phyloP scores from a whole-genome alignment of 345 rosid species.

The Gossypium turneri region DNA sequence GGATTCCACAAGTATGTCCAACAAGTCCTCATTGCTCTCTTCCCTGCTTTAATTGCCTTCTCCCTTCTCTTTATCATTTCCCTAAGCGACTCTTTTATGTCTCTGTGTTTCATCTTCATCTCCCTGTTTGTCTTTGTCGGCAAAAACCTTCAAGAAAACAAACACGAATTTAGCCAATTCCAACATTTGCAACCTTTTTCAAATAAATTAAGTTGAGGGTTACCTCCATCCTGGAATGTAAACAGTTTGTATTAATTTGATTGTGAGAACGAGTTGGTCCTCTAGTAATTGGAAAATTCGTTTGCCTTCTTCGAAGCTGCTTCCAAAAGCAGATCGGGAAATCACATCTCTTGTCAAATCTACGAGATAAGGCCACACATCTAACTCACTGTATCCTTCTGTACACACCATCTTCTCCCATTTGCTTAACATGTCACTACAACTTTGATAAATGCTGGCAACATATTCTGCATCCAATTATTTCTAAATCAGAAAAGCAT shows the following conservation, averaged over 20 bases:
- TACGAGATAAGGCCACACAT: conserved; percentile 36
- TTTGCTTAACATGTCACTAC: conserved; percentile 24
- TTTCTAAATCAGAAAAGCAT: background rate
- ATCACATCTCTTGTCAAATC: conserved; percentile 40
- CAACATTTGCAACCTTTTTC: background rate
- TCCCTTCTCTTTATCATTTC: conserved; percentile 24
- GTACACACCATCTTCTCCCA: conserved; percentile 25
- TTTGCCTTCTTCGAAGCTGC: conserved; percentile 42
- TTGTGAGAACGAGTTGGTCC: conserved; percentile 10
- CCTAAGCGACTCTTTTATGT: conserved; percentile 15
- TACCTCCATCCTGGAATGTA: conserved; percentile 51
- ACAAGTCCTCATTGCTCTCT: conserved; percentile 21
- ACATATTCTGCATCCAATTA: conserved; percentile 22
- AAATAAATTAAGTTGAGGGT: too few species aligned
- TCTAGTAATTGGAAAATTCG: conserved; percentile 34
- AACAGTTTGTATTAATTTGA: conserved; percentile 2
- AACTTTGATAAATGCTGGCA: conserved; percentile 29
- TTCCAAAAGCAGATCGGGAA: conserved; percentile 47
- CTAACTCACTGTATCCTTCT: conserved; percentile 24
- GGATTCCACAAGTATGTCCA: conserved; percentile 32
- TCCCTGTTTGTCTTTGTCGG: conserved; percentile 30
- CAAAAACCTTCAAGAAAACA: conserved; percentile 6
- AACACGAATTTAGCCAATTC: background rate
- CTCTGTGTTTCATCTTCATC: conserved; percentile 21
- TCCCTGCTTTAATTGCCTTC: conserved; percentile 19